Percentiles rank a stretch among this genome's conserved stretches.
Conservation (phyloP, 106 monocot species). For the Dendrobium huoshanense region DNA sequence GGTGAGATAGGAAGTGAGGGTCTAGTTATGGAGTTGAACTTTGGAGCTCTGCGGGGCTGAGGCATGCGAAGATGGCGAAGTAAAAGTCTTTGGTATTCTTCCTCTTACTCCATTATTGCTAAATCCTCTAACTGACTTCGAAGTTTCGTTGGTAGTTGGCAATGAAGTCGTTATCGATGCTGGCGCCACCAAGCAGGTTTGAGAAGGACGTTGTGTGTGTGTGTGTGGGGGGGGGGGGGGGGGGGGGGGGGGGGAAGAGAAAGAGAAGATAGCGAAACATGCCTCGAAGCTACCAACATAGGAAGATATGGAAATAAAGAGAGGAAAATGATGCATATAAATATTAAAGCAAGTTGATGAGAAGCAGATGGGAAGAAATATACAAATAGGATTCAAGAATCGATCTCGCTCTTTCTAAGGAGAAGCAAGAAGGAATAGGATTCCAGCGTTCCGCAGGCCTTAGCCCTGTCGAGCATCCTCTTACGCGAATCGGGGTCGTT, state of each 20-base stretch:
- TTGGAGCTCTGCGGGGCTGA: conserved; percentile 2
- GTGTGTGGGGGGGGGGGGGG: too few relatives aligned
- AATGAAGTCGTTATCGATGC: conserved; percentile 5
- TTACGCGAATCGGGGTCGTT: too few relatives aligned
- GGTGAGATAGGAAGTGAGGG: background rate
- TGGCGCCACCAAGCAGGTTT: conserved; percentile 24
- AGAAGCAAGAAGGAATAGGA: background rate
- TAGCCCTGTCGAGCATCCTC: too few relatives aligned
- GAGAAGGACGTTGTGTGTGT: conserved; percentile 51
- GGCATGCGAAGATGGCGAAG: too few relatives aligned
- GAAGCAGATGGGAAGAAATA: conserved; percentile 1
- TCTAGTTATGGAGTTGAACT: background rate
- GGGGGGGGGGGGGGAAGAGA: conserved; percentile 27
- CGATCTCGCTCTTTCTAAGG: background rate
- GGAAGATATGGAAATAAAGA: conserved; percentile 20
- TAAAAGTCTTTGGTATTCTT: conserved; percentile 8
- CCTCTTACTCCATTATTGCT: background rate
- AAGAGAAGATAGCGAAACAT: conserved; percentile 14
- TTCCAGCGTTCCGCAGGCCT: conserved; percentile 8
- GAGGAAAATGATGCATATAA: background rate
- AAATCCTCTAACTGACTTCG: background rate
- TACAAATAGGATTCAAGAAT: too few relatives aligned
- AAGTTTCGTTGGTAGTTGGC: too few relatives aligned
- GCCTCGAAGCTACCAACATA: conserved; percentile 33
- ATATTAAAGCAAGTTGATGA: background rate